A percentile compares a stretch with the other conserved stretches of the same genome.
Evolutionary conservation across 495 filamentous ascomycete genomes (phyloP).

Genomic region (Talaromyces ruber): DNA sequence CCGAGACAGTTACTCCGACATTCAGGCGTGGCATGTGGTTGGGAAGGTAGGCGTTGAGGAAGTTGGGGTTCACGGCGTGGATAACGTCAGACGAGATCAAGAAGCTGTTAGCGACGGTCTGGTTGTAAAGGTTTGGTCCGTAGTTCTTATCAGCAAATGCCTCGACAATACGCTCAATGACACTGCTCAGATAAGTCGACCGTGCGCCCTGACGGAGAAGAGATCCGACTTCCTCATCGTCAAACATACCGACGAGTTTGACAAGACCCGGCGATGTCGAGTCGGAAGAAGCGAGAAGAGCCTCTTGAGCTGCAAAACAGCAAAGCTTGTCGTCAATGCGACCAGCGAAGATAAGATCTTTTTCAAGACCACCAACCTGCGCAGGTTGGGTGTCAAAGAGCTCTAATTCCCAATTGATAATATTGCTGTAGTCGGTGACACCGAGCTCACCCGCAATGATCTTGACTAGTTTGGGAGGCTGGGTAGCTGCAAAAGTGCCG

Average conservation of each 20-base stretch:
- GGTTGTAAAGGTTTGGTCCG: constrained; percentile 61
- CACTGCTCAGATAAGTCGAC: constrained; percentile 74
- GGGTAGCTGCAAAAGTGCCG: constrained; percentile 66
- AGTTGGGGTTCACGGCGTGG: constrained; percentile 94
- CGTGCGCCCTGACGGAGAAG: constrained; percentile 81
- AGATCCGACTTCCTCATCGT: constrained; percentile 93
- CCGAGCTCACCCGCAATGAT: constrained; percentile 68
- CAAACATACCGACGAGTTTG: constrained; percentile 84
- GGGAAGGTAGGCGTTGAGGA: constrained; percentile 67
- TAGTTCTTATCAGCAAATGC: constrained; percentile 45
- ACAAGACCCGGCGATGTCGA: constrained; percentile 47
- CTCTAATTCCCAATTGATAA: constrained; percentile 97
- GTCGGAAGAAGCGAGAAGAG: constrained; percentile 60
- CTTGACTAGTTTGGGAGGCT: constrained; percentile 76
- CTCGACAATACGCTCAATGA: constrained; percentile 74
- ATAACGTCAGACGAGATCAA: constrained; percentile 88
- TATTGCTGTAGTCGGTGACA: constrained; percentile 57
- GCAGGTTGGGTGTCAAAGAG: constrained; percentile 88
- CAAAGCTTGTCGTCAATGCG: constrained; percentile 97
- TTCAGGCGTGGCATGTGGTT: constrained; percentile 87
- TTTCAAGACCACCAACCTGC: constrained; percentile 73
- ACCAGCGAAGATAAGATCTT: constrained; percentile 90
- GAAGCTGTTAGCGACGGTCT: constrained; percentile 89
- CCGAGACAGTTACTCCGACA: constrained; percentile 71
- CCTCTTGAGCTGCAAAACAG: constrained; percentile 85